A percentile compares a stretch with the other conserved stretches of the same genome.
Conservation (phyloP, 2,329 filamentous ascomycete genomes). For the Fusarium pininemorale region DNA sequence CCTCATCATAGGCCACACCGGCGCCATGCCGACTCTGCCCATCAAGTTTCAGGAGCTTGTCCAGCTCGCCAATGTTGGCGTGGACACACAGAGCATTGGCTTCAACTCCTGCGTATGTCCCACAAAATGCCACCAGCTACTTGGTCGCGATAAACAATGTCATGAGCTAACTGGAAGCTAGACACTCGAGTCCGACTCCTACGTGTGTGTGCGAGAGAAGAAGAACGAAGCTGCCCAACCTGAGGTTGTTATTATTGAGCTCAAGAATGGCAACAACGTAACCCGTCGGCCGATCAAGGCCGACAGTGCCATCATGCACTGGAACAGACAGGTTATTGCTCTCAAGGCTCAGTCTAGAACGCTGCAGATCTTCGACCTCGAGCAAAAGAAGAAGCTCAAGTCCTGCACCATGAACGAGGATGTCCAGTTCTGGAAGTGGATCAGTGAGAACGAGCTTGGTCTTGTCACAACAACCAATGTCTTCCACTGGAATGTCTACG, state of each 20-base stretch:
- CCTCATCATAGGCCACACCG: slow-evolving; percentile 44
- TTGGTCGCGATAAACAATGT: neutral
- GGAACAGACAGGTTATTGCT: slow-evolving; percentile 93
- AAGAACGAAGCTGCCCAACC: slow-evolving; percentile 83
- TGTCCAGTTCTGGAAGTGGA: slow-evolving; percentile 99
- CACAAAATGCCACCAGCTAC: slow-evolving; percentile 14
- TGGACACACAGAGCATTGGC: slow-evolving; percentile 67
- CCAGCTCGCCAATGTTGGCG: slow-evolving; percentile 65
- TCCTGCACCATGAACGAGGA: slow-evolving; percentile 97
- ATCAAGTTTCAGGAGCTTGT: slow-evolving; percentile 95
- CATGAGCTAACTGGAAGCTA: slow-evolving; percentile 51
- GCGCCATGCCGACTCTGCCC: slow-evolving; percentile 74
- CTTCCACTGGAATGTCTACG: slow-evolving; percentile 98
- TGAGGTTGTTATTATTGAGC: slow-evolving; percentile 96
- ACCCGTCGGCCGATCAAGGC: slow-evolving; percentile 96
- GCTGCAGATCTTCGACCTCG: slow-evolving; percentile 96
- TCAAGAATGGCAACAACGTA: slow-evolving; percentile 97
- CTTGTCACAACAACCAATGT: slow-evolving; percentile 91
- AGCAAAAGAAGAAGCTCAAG: slow-evolving; percentile 94
- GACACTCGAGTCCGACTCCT: slow-evolving; percentile 98
- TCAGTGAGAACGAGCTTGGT: slow-evolving; percentile 86
- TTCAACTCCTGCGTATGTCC: slow-evolving; percentile 80
- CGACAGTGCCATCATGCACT: slow-evolving; percentile 99
- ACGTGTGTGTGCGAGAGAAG: slow-evolving; percentile 96
- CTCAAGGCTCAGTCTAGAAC: slow-evolving; percentile 94